Evolutionary conservation across 1,139 yeast species (phyloP).

Genomic region (Suhomyces choctaworum): DNA sequence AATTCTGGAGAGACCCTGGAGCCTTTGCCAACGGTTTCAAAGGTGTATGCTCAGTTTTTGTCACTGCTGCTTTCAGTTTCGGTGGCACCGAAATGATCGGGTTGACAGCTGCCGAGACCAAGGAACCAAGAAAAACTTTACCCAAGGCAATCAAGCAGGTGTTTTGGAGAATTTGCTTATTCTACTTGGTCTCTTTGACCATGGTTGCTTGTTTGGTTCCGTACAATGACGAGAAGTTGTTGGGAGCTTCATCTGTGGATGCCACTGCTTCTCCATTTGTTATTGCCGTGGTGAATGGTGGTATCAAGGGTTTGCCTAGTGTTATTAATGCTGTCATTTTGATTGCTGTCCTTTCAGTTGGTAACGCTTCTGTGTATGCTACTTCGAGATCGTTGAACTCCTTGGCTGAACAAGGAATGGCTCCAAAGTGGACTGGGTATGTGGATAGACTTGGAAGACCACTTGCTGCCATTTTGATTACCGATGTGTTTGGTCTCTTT

Average conservation of each 20-base stretch:
- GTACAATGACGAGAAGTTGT: conserved; percentile 32
- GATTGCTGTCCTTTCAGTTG: conserved; percentile 50
- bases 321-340: conserved; percentile 53
- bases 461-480: conserved; percentile 31
- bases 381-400: conserved; percentile 35
- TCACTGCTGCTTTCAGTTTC: conserved; percentile 28
- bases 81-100: conserved; percentile 46
- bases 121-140: conserved; percentile 49
- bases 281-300: conserved; percentile 55
- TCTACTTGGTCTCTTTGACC: conserved; percentile 51
- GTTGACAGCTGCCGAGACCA: conserved; percentile 50
- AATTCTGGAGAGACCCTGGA: conserved; percentile 43
- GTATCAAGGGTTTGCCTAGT: conserved; percentile 55
- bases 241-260: conserved; percentile 44
- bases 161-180: conserved; percentile 68
- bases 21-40: conserved; percentile 45
- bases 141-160: conserved; percentile 77
- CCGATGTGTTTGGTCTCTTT: conserved; percentile 57
- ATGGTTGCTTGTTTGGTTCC: conserved; percentile 50
- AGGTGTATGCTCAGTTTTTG: conserved; percentile 49
- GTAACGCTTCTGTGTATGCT: conserved; percentile 42
- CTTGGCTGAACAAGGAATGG: conserved; percentile 35
- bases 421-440: conserved; percentile 35
- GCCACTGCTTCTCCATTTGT: conserved; percentile 64
- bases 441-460: conserved; percentile 37